These are phyloP conservation scores for Heritiera littoralis DNA, from an alignment of 345 rosid species.

Conservation along the genomic window DNA sequence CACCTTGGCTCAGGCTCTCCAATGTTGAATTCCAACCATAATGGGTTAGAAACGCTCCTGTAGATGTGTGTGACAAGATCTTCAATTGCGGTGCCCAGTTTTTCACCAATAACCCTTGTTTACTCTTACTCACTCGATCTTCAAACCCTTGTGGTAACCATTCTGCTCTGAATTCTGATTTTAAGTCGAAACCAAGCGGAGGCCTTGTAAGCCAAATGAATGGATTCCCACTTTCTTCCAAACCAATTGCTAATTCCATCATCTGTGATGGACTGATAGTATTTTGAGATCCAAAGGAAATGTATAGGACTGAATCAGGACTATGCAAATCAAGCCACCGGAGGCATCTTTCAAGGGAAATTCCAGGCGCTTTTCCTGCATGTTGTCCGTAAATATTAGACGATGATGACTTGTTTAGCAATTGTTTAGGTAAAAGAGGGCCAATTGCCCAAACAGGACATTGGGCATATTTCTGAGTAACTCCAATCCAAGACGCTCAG, in stretches of 20 bases:
- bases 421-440: conserved; percentile 40
- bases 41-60: conserved; percentile 50
- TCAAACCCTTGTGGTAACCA: conserved; percentile 55
- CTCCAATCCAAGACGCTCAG: conserved; percentile 36
- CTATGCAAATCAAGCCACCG: conserved; percentile 40
- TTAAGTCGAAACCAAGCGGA: conserved; percentile 42
- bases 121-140: conserved; percentile 22
- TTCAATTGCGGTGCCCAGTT: conserved; percentile 60
- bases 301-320: conserved; percentile 40
- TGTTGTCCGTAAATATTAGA: background rate
- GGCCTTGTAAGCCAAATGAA: conserved; percentile 41
- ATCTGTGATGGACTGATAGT: conserved; percentile 39
- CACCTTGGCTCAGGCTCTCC: conserved; percentile 61
- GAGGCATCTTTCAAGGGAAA: conserved; percentile 31
- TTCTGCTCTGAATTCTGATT: conserved; percentile 38
- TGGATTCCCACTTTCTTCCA: conserved; percentile 38
- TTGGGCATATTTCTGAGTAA: conserved; percentile 31
- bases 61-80: conserved; percentile 46
- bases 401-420: background rate
- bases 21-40: conserved; percentile 60
- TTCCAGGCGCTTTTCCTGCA: conserved; percentile 30
- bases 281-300: conserved; percentile 55
- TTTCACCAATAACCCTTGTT: conserved; percentile 41
- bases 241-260: conserved; percentile 46
- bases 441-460: conserved; percentile 45